Base-by-base conservation (phyloP, 495 filamentous ascomycete species). In the Neurospora sp. region DNA sequence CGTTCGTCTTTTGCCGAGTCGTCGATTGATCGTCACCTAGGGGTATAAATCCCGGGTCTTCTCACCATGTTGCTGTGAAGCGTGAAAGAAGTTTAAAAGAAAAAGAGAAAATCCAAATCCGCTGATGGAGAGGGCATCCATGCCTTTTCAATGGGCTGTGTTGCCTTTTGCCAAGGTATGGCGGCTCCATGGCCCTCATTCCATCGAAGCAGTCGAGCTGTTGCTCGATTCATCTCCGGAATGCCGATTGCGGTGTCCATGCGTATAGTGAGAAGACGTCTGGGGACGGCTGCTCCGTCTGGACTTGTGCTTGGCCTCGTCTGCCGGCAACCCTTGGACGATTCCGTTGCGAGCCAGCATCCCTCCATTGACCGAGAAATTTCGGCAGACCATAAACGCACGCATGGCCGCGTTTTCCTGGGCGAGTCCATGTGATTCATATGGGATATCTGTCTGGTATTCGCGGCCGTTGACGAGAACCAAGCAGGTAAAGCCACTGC, bases 351-450 rank as follows among this genome's bases (percentile, higher is more conserved):
- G 93, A 85, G 79, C 93, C 84, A 80, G 89, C 93, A 94, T 96
- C 83, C 95, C 95, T 78, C 97, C 96, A 82, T 97, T 98, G 81
- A 97, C 91, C 74, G 95, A 98, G 85, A 99, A 98, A 85, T 97
- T 97, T 80, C 95, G 92, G 86, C 96, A 99, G 74, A 98, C 95
- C 86, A 97, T 92, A 83, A 97, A 99, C 73, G 96, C 96, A 75
- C 93, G 91, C 91, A 96, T 97, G 74, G 96, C 96, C 71, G 96
- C 96, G 79, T 94, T 94, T 84, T 99, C 94, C 78, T 93, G 92
- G 70, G 96, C 96, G 76, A 97, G 86, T 71, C 87, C 86, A 75
- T 95, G 91, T 73, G 89, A 91, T 79, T 90, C 90, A 84, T 93
- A 94, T 76, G 90, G 87, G n/a, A 89, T 86, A 80, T 97, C 94